Evolutionary conservation across 1,284 basidiomycete genomes (phyloP), one percentile per base, ranked within the genome.

Genomic region (Pascua sp.): DNA sequence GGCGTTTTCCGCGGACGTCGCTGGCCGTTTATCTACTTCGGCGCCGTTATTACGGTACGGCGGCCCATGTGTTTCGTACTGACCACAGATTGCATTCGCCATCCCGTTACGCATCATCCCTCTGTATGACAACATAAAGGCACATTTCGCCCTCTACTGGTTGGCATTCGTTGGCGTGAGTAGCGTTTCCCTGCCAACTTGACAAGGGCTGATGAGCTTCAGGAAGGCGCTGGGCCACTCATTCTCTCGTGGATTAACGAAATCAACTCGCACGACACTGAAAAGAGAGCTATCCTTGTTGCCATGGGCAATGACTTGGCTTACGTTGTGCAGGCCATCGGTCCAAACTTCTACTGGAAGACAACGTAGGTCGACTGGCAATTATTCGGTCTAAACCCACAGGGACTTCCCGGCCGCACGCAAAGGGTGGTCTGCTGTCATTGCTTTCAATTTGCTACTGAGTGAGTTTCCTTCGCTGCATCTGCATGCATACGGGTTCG

Each of bases 261-360:
- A 60, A 66, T 74, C 54, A 63, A 60, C 32, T 47, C 62, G 0
- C 47, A 49, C 40, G 71, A 76, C 53, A 64, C 63, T 1, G 73
- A 75, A 47, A 67, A 69, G 48, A 62, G 71, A 18, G 66, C 70
- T 0, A 47, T 75, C 36, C 60, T 71, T n/a, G 67, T 75, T 2
- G 68, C 66, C 3, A 59, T 67, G 16, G 68, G 56, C 16, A 72
- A 72, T 56, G 68, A 72, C 47, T 52, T 73, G 5, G 72, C 70
- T 7, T 72, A 74, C 48, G 71, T 75, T 17, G 68, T 72, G 11
- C 71, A 71, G 55, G 67, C 69, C 11, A 59, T 69, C 38, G 66
- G 49, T 0, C 72, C 72, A 1, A 70, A 70, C 55, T 72, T 75
- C 39, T 67, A 70, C 5, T 75, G 72, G 72, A 69, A 70, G 51